Evolutionary conservation across 768 basidiomycete species (phyloP), one percentile per base, ranked within the genome.

Genomic region (Suillus cothurnatus): DNA sequence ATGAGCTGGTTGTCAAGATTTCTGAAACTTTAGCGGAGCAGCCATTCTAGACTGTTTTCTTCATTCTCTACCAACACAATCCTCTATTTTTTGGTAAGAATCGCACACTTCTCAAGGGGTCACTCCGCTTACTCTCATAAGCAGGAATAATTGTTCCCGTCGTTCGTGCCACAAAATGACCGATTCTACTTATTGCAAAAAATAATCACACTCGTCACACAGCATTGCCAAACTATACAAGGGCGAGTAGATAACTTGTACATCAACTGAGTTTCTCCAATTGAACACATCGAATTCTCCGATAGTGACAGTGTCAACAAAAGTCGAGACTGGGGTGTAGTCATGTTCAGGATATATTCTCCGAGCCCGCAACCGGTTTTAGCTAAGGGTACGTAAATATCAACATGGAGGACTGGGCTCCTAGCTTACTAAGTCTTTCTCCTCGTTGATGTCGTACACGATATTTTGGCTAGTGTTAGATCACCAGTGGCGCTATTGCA

Each of bases 11-110:
- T 2, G 79, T 88, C 31, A 86, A 86, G 67, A 71, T 82, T 8
- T 79, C 80, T 3, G 84, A 88, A 58, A 77, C 83, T 9, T 71
- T 87, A 62, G 86, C 85, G 1, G 86, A 84, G 67, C 86, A 88
- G 65, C 83, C 85, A 0, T 87, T 86, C 64, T 86, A 71, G 57
- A 39, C 9, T 3, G 9, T 3, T 39, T 39, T 39, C 28, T 9
- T 5, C 17, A 53, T 32, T 53, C 17, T 38, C 17, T 19, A 23
- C 23, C 21, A 34, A 6, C 32, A 6, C 53, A 55, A n/a, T 21
- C 14, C 31, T 55, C 32, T 26, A 12, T 39, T 58, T 19, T 2
- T 21, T 21, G 9, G 57, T 58, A 38, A 39, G 57, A 21, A 21
- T 28, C 38, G 6, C 7, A 7, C 9, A 23, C 36, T 58, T 58